These are phyloP conservation scores for Rubus parviflorus DNA, from an alignment of 306 rosid genomes.

Conservation along the genomic window DNA sequence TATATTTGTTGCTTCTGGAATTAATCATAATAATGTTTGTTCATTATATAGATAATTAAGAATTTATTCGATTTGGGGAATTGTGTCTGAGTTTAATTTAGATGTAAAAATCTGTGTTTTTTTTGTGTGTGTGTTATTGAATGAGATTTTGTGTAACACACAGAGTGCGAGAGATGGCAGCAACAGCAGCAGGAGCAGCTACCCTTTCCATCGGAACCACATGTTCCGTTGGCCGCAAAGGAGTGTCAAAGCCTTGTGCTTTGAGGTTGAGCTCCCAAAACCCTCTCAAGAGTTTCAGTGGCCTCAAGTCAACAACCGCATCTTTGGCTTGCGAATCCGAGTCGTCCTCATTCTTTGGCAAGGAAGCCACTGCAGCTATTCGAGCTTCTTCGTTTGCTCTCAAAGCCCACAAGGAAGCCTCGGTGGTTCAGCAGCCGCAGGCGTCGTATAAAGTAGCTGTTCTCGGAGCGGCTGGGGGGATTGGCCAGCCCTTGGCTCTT, in stretches of 20 bases:
- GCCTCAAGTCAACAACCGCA: constrained; percentile 57
- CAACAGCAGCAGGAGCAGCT: constrained; percentile 60
- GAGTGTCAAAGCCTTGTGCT: constrained; percentile 47
- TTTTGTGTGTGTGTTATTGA: background rate
- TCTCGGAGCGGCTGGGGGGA: constrained; percentile 97
- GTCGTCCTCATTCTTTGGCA: constrained; percentile 53
- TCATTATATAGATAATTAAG: too few relatives aligned
- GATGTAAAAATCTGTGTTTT: background rate
- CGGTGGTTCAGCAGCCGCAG: constrained; percentile 57
- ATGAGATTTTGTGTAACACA: background rate
- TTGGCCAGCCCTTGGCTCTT: constrained; percentile 89
- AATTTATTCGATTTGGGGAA: background rate
- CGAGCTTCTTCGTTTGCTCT: constrained; percentile 49
- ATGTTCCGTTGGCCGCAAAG: constrained; percentile 47
- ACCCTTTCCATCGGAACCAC: constrained; percentile 54
- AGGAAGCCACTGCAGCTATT: constrained; percentile 51
- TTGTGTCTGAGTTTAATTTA: background rate
- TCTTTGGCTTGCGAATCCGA: constrained; percentile 44
- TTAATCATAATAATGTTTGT: too few relatives aligned
- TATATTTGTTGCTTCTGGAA: background rate
- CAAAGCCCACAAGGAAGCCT: constrained; percentile 52
- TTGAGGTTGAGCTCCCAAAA: constrained; percentile 50
- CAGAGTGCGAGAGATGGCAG: constrained; percentile 70
- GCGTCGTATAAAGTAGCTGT: constrained; percentile 87
- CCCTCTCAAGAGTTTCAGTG: constrained; percentile 60